phyloP scores from a whole-genome alignment of 805 yeast genomes.

The Zygoascus bituminiphila region DNA sequence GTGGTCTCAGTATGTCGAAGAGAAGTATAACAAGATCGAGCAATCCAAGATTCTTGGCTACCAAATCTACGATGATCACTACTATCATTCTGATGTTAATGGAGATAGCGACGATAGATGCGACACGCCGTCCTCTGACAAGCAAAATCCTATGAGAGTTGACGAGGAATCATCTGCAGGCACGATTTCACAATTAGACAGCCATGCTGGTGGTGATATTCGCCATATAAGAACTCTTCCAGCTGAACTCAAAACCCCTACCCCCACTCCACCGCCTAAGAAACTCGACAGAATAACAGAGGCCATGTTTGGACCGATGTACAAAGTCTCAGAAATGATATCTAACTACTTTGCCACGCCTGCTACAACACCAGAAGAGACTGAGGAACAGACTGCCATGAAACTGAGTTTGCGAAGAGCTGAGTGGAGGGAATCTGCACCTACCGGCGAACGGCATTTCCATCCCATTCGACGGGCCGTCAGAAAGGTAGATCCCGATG shows the following conservation, averaged over 20 bases:
- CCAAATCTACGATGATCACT: conserved; percentile 56
- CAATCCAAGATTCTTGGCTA: conserved; percentile 69
- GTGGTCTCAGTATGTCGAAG: conserved; percentile 63
- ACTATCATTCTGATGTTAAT: too few relatives aligned
- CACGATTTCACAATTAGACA: too few relatives aligned
- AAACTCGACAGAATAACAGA: neutral
- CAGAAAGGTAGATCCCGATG: neutral
- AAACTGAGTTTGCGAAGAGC: neutral
- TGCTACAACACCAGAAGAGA: neutral
- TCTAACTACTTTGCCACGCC: conserved; percentile 2
- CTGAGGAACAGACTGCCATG: neutral
- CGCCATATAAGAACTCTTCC: neutral
- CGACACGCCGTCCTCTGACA: too few relatives aligned
- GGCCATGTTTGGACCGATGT: neutral
- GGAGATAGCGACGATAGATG: too few relatives aligned
- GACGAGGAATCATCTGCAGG: too few relatives aligned
- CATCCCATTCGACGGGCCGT: neutral
- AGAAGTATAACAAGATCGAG: conserved; percentile 50
- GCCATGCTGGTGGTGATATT: too few relatives aligned
- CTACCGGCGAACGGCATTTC: neutral
- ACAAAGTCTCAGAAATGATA: neutral
- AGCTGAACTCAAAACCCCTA: neutral
- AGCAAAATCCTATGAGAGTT: too few relatives aligned
- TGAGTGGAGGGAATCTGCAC: neutral
- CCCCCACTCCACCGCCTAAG: neutral